These are phyloP conservation scores for Pythium phragmitis DNA, from an alignment of 352 stramenopile genomes.

Conservation along the genomic window DNA sequence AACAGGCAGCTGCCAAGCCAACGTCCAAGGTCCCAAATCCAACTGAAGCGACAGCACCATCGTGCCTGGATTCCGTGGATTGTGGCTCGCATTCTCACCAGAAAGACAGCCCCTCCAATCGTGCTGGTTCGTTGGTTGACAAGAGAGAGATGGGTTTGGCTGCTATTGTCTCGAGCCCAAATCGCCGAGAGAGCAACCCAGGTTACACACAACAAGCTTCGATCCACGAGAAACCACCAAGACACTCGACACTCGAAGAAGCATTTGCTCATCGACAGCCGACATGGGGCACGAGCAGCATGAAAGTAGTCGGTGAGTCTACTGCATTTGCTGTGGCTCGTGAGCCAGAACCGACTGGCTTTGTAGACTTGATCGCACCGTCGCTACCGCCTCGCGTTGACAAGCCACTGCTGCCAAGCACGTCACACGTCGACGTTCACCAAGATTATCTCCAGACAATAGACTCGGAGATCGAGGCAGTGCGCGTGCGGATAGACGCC, in stretches of 20 bases:
- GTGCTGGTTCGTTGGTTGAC: not conserved
- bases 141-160: not conserved
- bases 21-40: not conserved
- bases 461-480: conserved; percentile 39
- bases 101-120: not conserved
- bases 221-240: conserved; percentile 1
- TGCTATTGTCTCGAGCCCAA: not conserved
- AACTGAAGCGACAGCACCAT: not conserved
- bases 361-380: not conserved
- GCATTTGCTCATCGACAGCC: not conserved
- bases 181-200: not conserved
- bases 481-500: conserved; percentile 39
- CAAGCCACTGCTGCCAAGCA: not conserved
- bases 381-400: not conserved
- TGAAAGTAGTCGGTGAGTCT: not conserved
- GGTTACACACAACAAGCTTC: not conserved
- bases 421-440: not conserved
- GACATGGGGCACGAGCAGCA: not conserved
- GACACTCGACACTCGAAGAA: not conserved
- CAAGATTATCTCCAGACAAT: conserved; percentile 10
- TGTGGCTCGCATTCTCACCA: no score
- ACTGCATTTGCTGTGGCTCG: not conserved
- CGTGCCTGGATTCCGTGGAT: no score
- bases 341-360: not conserved
- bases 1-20: not conserved